phyloP scores from a whole-genome alignment of 2,329 filamentous ascomycete species.

The Diaporthe destruens region DNA sequence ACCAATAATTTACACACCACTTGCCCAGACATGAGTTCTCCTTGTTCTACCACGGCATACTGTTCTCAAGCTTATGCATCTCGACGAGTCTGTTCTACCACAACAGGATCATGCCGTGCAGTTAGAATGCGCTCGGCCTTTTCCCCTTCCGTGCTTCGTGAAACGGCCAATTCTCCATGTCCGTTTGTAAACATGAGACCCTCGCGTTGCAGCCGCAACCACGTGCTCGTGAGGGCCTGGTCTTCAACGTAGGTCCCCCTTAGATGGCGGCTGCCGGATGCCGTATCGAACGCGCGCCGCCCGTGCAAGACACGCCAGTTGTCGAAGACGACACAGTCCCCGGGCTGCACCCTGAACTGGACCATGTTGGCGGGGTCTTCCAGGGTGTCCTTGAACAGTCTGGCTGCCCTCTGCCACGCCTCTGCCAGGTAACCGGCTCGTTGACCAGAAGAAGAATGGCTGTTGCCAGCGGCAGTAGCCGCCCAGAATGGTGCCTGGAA shows the following conservation, averaged over 20 bases:
- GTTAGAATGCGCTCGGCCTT: background rate
- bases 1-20: background rate
- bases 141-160: background rate
- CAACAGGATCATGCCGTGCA: too few species aligned
- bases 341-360: constrained; percentile 80
- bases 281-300: constrained; percentile 78
- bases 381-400: constrained; percentile 69
- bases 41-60: background rate
- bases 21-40: background rate
- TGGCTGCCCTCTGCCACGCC: constrained; percentile 63
- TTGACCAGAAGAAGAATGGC: background rate
- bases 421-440: background rate
- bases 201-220: constrained; percentile 1
- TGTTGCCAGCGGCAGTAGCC: background rate
- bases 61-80: background rate
- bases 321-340: constrained; percentile 92
- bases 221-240: constrained; percentile 49
- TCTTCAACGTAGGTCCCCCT: constrained; percentile 85
- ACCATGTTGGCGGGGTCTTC: constrained; percentile 71
- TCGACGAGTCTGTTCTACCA: background rate
- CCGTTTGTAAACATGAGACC: background rate
- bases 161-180: too few species aligned
- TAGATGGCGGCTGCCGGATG: constrained; percentile 80
- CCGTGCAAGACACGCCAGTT: constrained; percentile 88
- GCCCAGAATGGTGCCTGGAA: constrained; percentile 44